phyloP scores from a whole-genome alignment of 345 rosid genomes.

The Lepidium aucheri region DNA sequence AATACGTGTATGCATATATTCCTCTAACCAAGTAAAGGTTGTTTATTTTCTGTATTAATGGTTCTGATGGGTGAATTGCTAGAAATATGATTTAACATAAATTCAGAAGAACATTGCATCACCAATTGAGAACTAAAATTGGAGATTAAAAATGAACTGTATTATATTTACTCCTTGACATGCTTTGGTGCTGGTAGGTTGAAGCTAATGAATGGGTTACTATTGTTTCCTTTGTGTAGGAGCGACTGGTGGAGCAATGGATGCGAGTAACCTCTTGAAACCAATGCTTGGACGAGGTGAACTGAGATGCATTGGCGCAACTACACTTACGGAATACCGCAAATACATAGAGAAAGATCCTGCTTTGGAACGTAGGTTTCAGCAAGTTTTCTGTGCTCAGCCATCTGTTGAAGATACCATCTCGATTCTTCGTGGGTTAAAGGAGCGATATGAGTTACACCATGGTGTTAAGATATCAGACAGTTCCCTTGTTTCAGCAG shows the following conservation, averaged over 20 bases:
- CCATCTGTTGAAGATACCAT: constrained; percentile 93
- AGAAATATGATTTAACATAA: too few relatives aligned
- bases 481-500: constrained; percentile 83
- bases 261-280: constrained; percentile 88
- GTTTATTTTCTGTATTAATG: neutral
- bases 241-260: constrained; percentile 75
- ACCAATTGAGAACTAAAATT: neutral
- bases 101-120: neutral
- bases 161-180: too few relatives aligned
- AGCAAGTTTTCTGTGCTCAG: constrained; percentile 87
- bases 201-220: neutral
- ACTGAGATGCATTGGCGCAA: constrained; percentile 89
- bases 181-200: neutral
- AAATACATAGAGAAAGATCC: constrained; percentile 90
- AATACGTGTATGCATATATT: neutral
- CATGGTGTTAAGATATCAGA: constrained; percentile 94
- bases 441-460: constrained; percentile 82
- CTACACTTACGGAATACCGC: constrained; percentile 79
- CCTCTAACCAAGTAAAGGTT: neutral
- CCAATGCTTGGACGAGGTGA: constrained; percentile 96
- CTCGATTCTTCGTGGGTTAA: constrained; percentile 83
- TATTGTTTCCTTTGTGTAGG: constrained; percentile 34
- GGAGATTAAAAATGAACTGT: neutral
- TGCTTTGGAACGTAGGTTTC: constrained; percentile 89
- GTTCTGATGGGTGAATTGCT: neutral